These are phyloP conservation scores for Rubia tinctorum DNA, from an alignment of 305 asterid species.

Conservation along the genomic window DNA sequence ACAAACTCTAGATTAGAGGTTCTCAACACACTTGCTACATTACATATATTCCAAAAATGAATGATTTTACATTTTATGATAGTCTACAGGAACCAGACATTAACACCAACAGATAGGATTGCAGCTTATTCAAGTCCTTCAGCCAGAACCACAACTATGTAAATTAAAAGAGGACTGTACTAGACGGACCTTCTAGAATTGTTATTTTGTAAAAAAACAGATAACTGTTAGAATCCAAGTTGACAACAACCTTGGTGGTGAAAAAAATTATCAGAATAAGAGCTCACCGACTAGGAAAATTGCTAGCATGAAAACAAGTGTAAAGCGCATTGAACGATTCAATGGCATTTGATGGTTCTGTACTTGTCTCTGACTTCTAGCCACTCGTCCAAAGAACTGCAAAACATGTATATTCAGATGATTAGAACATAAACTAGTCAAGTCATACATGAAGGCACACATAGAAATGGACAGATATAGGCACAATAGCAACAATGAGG, in stretches of 20 bases:
- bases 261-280: constrained; percentile 1
- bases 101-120: background rate
- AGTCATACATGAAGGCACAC: background rate
- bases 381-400: constrained; percentile 52
- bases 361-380: constrained; percentile 46
- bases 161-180: background rate
- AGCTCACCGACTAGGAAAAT: constrained; percentile 62
- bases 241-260: background rate
- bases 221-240: background rate
- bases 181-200: background rate
- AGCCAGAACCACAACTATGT: background rate
- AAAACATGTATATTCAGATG: constrained; percentile 19
- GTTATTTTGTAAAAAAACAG: background rate
- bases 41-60: background rate
- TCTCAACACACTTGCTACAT: background rate
- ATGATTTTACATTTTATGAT: background rate
- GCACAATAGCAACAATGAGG: background rate
- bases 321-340: constrained; percentile 39
- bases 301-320: constrained; percentile 54
- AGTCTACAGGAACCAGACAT: background rate
- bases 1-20: background rate
- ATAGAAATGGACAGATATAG: background rate
- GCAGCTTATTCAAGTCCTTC: background rate
- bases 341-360: constrained; percentile 32
- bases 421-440: constrained; percentile 18